These are phyloP conservation scores for Coprinopsis sp. DNA, from an alignment of 768 basidiomycete species.

Conservation along the genomic window DNA sequence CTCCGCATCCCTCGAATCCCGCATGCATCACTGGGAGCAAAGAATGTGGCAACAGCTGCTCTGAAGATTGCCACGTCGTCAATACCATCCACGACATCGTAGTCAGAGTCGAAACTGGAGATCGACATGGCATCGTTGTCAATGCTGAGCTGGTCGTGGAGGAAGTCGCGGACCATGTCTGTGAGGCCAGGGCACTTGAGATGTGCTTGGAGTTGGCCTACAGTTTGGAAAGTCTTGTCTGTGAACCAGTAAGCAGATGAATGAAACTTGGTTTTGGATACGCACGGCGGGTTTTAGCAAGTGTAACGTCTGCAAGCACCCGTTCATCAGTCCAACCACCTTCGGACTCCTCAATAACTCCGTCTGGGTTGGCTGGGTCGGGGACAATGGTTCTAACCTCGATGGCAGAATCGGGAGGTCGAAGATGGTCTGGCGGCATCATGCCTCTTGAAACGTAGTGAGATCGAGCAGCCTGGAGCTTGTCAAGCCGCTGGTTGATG, in stretches of 20 bases:
- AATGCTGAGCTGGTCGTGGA: constrained; percentile 3
- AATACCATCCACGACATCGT: too few species aligned
- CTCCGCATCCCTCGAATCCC: not conserved
- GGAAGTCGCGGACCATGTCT: not conserved
- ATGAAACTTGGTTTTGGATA: not conserved
- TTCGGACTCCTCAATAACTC: not conserved
- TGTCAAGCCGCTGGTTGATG: constrained; percentile 28
- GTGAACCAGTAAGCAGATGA: not conserved
- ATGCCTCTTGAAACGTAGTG: constrained; percentile 15
- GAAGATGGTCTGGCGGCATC: not conserved
- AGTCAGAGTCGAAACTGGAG: too few species aligned
- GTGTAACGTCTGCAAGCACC: constrained; percentile 1
- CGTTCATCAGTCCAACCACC: not conserved
- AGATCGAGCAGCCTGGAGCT: constrained; percentile 19
- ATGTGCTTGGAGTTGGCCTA: too few species aligned
- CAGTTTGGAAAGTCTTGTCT: not conserved
- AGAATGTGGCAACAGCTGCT: not conserved
- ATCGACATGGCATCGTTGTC: too few species aligned
- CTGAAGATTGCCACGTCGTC: not conserved
- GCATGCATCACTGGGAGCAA: not conserved
- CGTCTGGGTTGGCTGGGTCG: not conserved
- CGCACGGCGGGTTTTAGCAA: not conserved
- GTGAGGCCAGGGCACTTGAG: not conserved
- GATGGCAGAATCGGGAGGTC: not conserved
- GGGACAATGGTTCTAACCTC: too few species aligned